Conservation (phyloP, 2,329 filamentous ascomycete genomes). For the Nigrospora sphaerica region DNA sequence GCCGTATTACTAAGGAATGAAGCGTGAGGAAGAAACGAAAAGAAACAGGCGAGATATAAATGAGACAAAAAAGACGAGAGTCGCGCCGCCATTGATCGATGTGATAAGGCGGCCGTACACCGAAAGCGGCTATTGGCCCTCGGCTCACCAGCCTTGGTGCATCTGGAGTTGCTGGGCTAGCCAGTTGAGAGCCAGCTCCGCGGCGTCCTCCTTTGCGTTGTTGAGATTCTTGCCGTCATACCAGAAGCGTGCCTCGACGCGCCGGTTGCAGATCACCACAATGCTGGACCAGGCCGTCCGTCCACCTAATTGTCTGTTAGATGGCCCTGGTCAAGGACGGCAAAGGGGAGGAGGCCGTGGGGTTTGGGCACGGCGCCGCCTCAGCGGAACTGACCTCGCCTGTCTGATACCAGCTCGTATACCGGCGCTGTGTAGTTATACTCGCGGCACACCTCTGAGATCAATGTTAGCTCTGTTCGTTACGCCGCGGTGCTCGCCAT, state of each 20-base stretch:
- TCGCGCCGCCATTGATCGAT: too few relatives aligned
- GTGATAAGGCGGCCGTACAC: too few relatives aligned
- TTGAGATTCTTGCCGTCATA: constrained; percentile 84
- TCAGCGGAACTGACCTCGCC: constrained; percentile 51
- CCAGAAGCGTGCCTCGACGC: constrained; percentile 73
- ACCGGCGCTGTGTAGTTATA: constrained; percentile 46
- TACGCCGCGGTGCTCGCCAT: neutral
- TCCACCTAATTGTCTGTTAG: constrained; percentile 52
- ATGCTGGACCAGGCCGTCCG: constrained; percentile 86
- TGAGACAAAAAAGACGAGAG: too few relatives aligned
- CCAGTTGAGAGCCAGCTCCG: constrained; percentile 66
- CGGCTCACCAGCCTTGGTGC: too few relatives aligned
- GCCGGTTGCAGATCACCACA: constrained; percentile 62
- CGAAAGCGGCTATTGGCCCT: too few relatives aligned
- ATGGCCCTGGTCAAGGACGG: neutral
- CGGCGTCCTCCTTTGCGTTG: constrained; percentile 87
- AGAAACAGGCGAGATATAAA: too few relatives aligned
- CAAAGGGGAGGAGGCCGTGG: constrained; percentile 1
- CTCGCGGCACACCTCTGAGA: constrained; percentile 49
- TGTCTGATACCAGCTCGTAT: constrained; percentile 68
- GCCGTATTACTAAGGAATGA: too few relatives aligned
- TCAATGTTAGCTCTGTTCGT: constrained; percentile 1
- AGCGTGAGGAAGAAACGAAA: too few relatives aligned
- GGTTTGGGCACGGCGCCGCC: constrained; percentile 3
- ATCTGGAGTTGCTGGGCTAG: constrained; percentile 20